Base-by-base conservation (phyloP, 2,329 filamentous ascomycete species). In the Xylaria digitata region DNA sequence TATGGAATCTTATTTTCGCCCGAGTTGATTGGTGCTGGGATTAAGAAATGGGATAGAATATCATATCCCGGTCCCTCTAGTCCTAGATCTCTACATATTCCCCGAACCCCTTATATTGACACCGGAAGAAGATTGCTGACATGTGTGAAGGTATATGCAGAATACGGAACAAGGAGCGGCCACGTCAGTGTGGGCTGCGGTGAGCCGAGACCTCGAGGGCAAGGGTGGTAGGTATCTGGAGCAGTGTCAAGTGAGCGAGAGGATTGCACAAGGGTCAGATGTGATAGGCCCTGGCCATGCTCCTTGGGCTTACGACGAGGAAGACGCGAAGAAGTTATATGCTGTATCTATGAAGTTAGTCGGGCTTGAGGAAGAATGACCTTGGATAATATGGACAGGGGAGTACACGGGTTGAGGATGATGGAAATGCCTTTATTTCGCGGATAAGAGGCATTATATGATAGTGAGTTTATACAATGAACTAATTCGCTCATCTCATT, bases 121-220 rank as follows among this genome's bases (percentile, higher is more conserved):
- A 1, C 40, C 13, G 7, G 40, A 56, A 32, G 4, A n/a, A 21
- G 32, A 21, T 8, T 58, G 53, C 58, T 66, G 37, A 57, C 59
- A 0, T 8, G 34, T 37, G 34, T 82, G 83, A 65, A 66, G 55
- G 49, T 69, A 61, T 13, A 63, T 49, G 61, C 37, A 68, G 49
- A 66, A 74, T 69, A 0, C 72, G 65, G 76, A 75, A 58, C 82
- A 83, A 67, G 82, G 82, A 3, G 82, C 81, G 34, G 80, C 81
- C 2, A 82, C 82, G 6, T 76, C 75, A 6, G 75, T 81, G 0
- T 80, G 74, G 71, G 80, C 79, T 0, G 80, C 79, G 2, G 58
- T 82, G 2, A 71, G 68, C 13, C 74, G 73, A 60, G 77, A 78
- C 8, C 79, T 76, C 70, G 78, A 82, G 69, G 77, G 74, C 5